Base-by-base conservation (phyloP, 2,329 filamentous ascomycete species). In the Paramyrothecium roridum region DNA sequence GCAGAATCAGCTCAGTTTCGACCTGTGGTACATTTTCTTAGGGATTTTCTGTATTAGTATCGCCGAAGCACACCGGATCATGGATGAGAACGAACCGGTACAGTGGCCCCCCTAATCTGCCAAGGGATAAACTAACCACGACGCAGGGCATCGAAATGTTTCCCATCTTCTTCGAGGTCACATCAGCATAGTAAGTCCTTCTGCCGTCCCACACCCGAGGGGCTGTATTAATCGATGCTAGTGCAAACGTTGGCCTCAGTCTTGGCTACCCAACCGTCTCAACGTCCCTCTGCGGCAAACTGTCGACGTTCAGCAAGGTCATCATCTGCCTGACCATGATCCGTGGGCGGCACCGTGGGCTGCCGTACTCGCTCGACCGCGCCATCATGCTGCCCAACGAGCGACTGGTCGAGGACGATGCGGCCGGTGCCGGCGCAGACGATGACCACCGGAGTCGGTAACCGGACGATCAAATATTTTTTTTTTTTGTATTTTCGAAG, bases 11-110 rank as follows among this genome's bases (percentile, higher is more conserved):
- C 66, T 76, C 22, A 70, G 66, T 54, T 75, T 75, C 52, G 73
- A 76, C 56, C 54, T 76, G 23, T 76, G 73, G 73, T 76, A 73
- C 45, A 73, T 74, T 7, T 73, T 73, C 12, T 54, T 75, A 6
- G 73, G 72, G 1, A 64, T 70, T 7, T 73, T 75, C 22, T 66
- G 65, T 19, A 69, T 75, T 8, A 69, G 68, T 16, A 66, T 72
- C 10, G 61, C 65, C 2, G 67, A 70, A 50, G 64, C 65, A 1
- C 37, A 54, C n/a, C 61, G 57, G 17, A 61, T 70, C 12, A 64
- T 65, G 63, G 58, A 68, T 12, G 46, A 45, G 2, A 49, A 54
- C 2, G 65, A 69, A 21, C 59, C 63, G 3, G 67, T 69, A 40
- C 49, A 64, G 57, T 11, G 33, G 13, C 16, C 10, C 3, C 17